Evolutionary conservation across 2,329 filamentous ascomycete species (phyloP).

Genomic region (Xylariaceae sp.): DNA sequence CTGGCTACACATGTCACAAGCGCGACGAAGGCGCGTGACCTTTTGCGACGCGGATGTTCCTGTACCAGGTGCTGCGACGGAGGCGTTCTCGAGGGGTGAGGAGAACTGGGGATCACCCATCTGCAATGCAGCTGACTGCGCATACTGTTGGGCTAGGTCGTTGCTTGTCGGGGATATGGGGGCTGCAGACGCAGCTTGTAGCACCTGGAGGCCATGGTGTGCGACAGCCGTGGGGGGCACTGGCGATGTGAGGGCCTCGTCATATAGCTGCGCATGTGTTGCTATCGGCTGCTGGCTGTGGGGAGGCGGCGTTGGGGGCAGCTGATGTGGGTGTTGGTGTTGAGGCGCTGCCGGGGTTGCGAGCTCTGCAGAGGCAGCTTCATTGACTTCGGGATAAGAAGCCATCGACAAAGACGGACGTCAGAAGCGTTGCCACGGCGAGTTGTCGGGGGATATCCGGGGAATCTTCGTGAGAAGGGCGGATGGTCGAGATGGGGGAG

Average conservation of each 20-base stretch:
- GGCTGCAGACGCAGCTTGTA: conserved; percentile 39
- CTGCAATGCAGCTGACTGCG: conserved; percentile 41
- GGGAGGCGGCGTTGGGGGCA: neutral
- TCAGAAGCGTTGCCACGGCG: conserved; percentile 30
- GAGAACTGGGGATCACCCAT: conserved; percentile 37
- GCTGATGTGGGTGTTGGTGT: conserved; percentile 1
- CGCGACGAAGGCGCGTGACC: conserved; percentile 61
- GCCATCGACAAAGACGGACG: conserved; percentile 30
- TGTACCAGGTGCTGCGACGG: conserved; percentile 8
- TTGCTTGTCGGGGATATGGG: conserved; percentile 28
- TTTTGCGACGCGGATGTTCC: conserved; percentile 43
- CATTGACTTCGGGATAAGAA: conserved; percentile 35
- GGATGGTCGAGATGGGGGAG: too few relatives aligned
- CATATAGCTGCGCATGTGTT: conserved; percentile 21
- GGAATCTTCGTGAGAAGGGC: conserved; percentile 41
- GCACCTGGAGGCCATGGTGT: conserved; percentile 40
- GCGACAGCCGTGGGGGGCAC: conserved; percentile 34
- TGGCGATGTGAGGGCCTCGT: conserved; percentile 26
- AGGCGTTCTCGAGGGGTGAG: conserved; percentile 15
- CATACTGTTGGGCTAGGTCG: conserved; percentile 41
- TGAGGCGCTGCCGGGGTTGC: conserved; percentile 5
- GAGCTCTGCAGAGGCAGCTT: conserved; percentile 17
- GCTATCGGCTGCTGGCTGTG: conserved; percentile 3
- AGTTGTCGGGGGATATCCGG: conserved; percentile 42
- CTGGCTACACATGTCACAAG: conserved; percentile 67